phyloP scores from a whole-genome alignment of 2,329 filamentous ascomycete species.

The Xylariaceae sp. region DNA sequence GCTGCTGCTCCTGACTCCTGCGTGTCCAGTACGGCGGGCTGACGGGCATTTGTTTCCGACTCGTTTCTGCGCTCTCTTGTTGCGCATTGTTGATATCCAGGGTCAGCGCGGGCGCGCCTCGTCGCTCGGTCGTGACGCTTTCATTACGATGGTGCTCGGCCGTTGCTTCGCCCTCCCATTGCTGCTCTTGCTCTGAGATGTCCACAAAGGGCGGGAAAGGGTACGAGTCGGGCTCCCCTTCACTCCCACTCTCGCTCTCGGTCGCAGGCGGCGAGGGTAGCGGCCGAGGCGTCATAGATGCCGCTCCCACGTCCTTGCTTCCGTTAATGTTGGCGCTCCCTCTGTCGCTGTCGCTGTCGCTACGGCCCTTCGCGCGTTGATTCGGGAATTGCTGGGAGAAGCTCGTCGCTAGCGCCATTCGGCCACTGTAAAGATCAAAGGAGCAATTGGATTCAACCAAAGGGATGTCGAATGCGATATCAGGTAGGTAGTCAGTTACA shows the following conservation, averaged over 20 bases:
- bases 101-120: slow-evolving; percentile 2
- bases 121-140: too few species aligned
- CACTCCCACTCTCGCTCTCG: slow-evolving; percentile 25
- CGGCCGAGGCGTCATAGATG: slow-evolving; percentile 18
- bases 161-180: too few species aligned
- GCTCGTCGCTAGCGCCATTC: slow-evolving; percentile 20
- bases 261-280: slow-evolving; percentile 29
- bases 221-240: slow-evolving; percentile 10
- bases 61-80: background rate
- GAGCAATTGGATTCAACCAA: too few species aligned
- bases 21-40: slow-evolving; percentile 34
- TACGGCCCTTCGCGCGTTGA: slow-evolving; percentile 1
- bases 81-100: slow-evolving; percentile 5
- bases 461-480: too few species aligned
- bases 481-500: too few species aligned
- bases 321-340: too few species aligned
- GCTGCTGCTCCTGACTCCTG: slow-evolving; percentile 11
- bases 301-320: slow-evolving; percentile 19
- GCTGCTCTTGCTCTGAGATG: too few species aligned
- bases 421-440: slow-evolving; percentile 6
- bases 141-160: too few species aligned
- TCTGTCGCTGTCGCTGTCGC: slow-evolving; percentile 8
- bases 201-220: slow-evolving; percentile 2
- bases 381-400: slow-evolving; percentile 3
- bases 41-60: slow-evolving; percentile 31